Conservation (phyloP, 202 grass and related monocot genomes). For the Setaria italica region DNA sequence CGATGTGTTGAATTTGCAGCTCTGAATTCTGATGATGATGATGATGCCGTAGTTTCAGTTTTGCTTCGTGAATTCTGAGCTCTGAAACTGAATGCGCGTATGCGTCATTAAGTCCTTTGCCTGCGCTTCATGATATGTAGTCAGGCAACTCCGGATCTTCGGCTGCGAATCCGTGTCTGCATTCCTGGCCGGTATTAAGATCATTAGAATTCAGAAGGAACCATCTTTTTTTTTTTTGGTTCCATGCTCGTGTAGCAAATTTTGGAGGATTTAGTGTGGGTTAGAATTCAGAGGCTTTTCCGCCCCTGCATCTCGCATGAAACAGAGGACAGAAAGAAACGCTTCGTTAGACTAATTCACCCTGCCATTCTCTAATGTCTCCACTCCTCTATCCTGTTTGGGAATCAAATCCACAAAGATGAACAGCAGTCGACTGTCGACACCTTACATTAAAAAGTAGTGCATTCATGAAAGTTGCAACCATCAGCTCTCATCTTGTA, state of each 20-base stretch:
- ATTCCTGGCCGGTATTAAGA: not conserved
- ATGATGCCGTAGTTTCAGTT: not conserved
- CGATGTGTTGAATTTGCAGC: too few species aligned
- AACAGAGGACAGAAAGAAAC: not conserved
- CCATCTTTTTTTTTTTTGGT: too few species aligned
- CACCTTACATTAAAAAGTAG: not conserved
- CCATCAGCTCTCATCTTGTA: not conserved
- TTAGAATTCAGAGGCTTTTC: not conserved
- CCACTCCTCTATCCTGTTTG: not conserved
- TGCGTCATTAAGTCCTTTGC: too few species aligned
- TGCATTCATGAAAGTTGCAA: not conserved
- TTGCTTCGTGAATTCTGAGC: not conserved
- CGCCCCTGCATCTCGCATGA: not conserved
- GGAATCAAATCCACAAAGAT: not conserved
- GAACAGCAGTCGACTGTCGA: not conserved
- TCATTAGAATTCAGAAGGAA: not conserved
- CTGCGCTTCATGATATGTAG: too few species aligned
- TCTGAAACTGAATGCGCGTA: too few species aligned
- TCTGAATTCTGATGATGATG: not conserved
- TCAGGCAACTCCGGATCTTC: not conserved
- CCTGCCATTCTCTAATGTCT: not conserved
- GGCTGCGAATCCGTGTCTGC: not conserved
- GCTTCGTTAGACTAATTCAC: not conserved
- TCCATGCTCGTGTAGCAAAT: not conserved
- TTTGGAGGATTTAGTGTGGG: not conserved